Base-by-base conservation (phyloP, 257 asterid genomes). In the Asclepias syriaca region DNA sequence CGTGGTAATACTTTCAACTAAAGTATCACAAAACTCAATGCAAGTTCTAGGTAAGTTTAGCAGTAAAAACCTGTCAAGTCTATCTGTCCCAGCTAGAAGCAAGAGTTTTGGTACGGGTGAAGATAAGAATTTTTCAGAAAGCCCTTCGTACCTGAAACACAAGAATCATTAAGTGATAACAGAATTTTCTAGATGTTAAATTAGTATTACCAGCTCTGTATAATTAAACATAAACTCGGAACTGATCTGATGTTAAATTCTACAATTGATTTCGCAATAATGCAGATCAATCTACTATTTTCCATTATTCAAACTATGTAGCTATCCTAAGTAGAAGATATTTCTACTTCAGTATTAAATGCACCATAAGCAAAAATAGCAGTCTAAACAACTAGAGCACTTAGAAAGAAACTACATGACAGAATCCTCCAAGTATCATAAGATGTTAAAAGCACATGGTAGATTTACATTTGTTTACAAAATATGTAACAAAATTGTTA, bases 1-100 rank as follows among this genome's bases (percentile, higher is more conserved):
- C 57, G 24, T 24, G 56, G 24, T 13, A 46, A 67, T 45, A 67
- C 71, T 18, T 37, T 21, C 45, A 45, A 13, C n/a, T 11, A n/a
- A 46, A 4, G 46, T 13, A 46, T 5, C 71, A 22, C 32, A 40
- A 12, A 46, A 5, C 24, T 45, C 43, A 37, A 37, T 57, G 60
- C 21, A 39, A 66, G 14, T 16, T 15, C 34, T n/a, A 49, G 50
- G 70, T 49, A 15, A 56, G 59, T 37, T 67, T 19, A 14, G 29
- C 40, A 68, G 69, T 48, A 68, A 39, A 64, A 66, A 56, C 99
- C 89, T 92, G 96, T 95, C 99, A 70, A 95, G 87, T 73, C 99
- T 85, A 83, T 95, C 99, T 43, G 99, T 95, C 75, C 99, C 97
- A 13, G 99, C 98, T 80, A 95, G 83, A 78, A 95, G 99, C 86